Conservation (phyloP, 1,139 yeast species). For the Pneumocystis sp. region DNA sequence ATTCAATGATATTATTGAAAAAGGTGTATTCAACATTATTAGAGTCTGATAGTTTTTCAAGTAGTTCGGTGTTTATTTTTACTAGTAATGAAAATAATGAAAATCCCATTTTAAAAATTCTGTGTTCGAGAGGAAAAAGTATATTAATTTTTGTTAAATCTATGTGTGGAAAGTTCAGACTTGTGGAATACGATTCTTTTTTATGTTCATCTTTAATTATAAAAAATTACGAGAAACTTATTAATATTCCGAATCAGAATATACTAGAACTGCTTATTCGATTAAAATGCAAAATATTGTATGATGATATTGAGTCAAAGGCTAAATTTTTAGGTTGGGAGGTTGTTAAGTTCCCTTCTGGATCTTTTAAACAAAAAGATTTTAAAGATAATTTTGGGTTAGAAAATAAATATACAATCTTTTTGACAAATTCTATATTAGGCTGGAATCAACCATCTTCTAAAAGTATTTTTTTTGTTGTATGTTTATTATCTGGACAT, state of each 20-base stretch:
- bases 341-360: neutral
- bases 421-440: slow-evolving; percentile 4
- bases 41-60: neutral
- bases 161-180: neutral
- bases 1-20: neutral
- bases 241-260: neutral
- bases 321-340: slow-evolving; percentile 6
- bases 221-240: neutral
- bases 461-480: slow-evolving; percentile 8
- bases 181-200: neutral
- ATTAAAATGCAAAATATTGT: slow-evolving; percentile 3
- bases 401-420: slow-evolving; percentile 2
- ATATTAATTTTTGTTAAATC: neutral
- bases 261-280: neutral
- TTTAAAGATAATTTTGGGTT: slow-evolving; percentile 6
- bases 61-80: neutral
- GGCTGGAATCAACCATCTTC: slow-evolving; percentile 7
- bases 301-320: slow-evolving; percentile 2
- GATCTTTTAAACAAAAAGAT: slow-evolving; percentile 6
- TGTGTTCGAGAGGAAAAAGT: neutral
- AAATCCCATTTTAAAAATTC: neutral
- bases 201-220: neutral
- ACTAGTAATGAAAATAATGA: neutral
- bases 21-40: neutral
- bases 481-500: neutral